Conservation (phyloP, 345 rosid genomes). For the Eucalyptus polybractea region DNA sequence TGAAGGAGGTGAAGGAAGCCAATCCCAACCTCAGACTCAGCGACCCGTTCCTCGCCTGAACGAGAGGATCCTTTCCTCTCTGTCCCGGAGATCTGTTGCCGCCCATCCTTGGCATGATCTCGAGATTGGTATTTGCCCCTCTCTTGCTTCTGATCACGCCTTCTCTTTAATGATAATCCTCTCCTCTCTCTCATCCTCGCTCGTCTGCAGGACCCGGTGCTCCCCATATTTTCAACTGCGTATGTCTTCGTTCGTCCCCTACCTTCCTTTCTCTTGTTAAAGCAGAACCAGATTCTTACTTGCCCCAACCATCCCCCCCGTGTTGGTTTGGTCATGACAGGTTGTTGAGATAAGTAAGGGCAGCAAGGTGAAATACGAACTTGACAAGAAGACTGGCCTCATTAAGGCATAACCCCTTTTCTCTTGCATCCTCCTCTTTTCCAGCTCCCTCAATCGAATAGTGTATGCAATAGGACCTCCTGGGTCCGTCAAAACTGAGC, state of each 20-base stretch:
- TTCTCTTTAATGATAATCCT: background rate
- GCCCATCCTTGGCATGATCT: conserved; percentile 99
- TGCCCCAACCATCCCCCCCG: background rate
- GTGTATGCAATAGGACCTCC: background rate
- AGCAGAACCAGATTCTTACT: background rate
- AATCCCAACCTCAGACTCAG: background rate
- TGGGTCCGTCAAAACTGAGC: background rate
- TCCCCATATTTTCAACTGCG: conserved; percentile 63
- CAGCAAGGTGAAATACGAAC: conserved; percentile 96
- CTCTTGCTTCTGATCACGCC: background rate
- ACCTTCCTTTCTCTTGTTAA: background rate
- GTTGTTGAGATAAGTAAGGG: conserved; percentile 98
- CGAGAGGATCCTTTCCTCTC: conserved; percentile 90
- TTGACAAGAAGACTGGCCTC: conserved; percentile 95
- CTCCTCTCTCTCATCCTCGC: background rate
- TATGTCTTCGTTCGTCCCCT: conserved; percentile 5
- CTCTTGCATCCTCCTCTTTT: background rate
- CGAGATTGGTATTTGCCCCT: conserved; percentile 55
- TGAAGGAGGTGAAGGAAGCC: background rate
- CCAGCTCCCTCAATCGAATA: background rate
- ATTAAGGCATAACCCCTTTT: conserved; percentile 44
- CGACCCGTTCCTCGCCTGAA: conserved; percentile 51
- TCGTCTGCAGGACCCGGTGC: conserved; percentile 77
- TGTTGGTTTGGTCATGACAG: conserved; percentile 9
- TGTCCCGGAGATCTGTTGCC: conserved; percentile 88